phyloP scores from a whole-genome alignment of 2,329 filamentous ascomycete genomes.

The Cordyceps cicadae region DNA sequence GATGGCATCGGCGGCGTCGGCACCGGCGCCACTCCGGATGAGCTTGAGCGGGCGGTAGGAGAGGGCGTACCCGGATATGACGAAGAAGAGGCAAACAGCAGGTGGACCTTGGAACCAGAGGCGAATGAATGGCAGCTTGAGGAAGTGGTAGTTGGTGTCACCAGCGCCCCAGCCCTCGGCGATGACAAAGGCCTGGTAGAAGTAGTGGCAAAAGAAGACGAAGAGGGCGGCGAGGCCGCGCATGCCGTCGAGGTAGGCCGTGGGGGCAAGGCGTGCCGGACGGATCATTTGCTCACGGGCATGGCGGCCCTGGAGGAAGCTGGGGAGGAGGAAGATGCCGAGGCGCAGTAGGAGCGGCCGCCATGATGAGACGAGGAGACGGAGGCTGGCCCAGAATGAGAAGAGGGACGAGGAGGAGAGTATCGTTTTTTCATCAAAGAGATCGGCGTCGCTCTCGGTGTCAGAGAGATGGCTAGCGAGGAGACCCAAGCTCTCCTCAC shows the following conservation, averaged over 20 bases:
- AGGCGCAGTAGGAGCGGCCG: conserved; percentile 29
- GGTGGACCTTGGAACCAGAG: conserved; percentile 47
- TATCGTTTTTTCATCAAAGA: conserved; percentile 30
- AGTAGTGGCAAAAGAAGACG: conserved; percentile 50
- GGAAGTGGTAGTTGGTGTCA: conserved; percentile 35
- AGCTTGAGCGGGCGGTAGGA: conserved; percentile 31
- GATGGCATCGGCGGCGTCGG: conserved; percentile 36
- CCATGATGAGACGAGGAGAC: conserved; percentile 26
- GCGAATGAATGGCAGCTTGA: conserved; percentile 46
- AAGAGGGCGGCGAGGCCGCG: conserved; percentile 47
- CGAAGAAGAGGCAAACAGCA: conserved; percentile 54
- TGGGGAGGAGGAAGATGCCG: conserved; percentile 42
- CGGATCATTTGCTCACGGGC: conserved; percentile 31
- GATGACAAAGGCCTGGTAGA: conserved; percentile 44
- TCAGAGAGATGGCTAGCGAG: conserved; percentile 38
- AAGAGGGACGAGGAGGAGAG: conserved; percentile 15
- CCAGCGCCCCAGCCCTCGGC: conserved; percentile 41
- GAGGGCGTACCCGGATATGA: conserved; percentile 45
- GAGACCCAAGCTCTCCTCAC: conserved; percentile 38
- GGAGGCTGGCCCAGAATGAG: conserved; percentile 16
- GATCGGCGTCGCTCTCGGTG: conserved; percentile 32
- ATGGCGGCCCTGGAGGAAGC: conserved; percentile 39
- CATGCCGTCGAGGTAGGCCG: conserved; percentile 51
- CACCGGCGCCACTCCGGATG: conserved; percentile 21
- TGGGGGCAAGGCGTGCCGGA: conserved; percentile 38